phyloP scores from a whole-genome alignment of 495 filamentous ascomycete genomes.

The Filosporella fistucella region DNA sequence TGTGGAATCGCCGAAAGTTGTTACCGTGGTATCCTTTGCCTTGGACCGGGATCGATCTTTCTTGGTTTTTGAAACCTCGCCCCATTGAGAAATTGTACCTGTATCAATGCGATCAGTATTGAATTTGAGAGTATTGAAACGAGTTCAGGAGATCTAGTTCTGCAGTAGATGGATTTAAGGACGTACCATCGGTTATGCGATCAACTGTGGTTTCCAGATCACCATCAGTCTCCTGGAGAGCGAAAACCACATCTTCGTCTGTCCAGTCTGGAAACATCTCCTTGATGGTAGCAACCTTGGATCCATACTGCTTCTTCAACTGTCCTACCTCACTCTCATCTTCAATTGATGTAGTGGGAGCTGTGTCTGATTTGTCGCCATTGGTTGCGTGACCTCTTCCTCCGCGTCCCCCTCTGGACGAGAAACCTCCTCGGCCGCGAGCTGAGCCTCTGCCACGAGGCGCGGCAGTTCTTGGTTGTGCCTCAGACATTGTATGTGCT shows the following conservation, averaged over 20 bases:
- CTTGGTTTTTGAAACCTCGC: constrained; percentile 88
- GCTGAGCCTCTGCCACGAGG: constrained; percentile 75
- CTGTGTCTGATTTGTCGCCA: constrained; percentile 52
- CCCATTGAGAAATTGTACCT: constrained; percentile 93
- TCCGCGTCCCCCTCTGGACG: constrained; percentile 64
- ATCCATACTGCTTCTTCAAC: constrained; percentile 82
- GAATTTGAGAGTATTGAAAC: constrained; percentile 5
- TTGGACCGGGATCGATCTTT: constrained; percentile 82
- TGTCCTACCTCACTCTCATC: constrained; percentile 89
- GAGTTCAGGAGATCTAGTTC: not conserved
- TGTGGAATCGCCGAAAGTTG: constrained; percentile 35
- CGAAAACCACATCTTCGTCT: constrained; percentile 85
- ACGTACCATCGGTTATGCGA: constrained; percentile 85
- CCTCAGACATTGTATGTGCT: constrained; percentile 72
- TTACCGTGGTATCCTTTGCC: constrained; percentile 62
- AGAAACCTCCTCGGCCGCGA: constrained; percentile 78
- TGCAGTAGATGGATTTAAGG: constrained; percentile 1
- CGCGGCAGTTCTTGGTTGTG: constrained; percentile 71
- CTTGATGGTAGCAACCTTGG: constrained; percentile 69
- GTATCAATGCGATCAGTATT: constrained; percentile 5
- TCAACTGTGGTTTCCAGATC: constrained; percentile 80
- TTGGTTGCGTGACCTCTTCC: constrained; percentile 53
- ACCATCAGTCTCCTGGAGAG: constrained; percentile 86
- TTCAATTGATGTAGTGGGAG: constrained; percentile 54
- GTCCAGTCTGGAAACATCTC: constrained; percentile 93